Conservation (phyloP, 1,139 yeast genomes). For the Zygosaccharomyces sapae region DNA sequence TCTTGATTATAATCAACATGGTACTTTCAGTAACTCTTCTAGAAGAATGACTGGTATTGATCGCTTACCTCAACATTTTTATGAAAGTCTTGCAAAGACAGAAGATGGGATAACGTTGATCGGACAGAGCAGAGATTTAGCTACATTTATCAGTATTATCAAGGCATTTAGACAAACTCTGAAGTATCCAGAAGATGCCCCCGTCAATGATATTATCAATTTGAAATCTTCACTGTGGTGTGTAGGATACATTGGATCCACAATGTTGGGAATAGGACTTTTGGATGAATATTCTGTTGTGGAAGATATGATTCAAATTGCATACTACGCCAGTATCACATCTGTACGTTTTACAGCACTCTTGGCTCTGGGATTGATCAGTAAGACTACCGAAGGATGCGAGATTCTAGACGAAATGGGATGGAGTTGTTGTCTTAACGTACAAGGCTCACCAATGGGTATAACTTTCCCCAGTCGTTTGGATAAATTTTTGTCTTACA, state of each 20-base stretch:
- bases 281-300: slow-evolving; percentile 60
- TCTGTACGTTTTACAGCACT: slow-evolving; percentile 73
- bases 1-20: slow-evolving; percentile 21
- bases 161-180: slow-evolving; percentile 36
- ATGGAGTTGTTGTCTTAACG: slow-evolving; percentile 63
- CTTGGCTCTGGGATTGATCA: slow-evolving; percentile 69
- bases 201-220: slow-evolving; percentile 37
- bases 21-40: slow-evolving; percentile 3
- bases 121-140: slow-evolving; percentile 46
- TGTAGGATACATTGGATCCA: slow-evolving; percentile 74
- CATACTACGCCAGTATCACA: slow-evolving; percentile 54
- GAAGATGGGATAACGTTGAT: slow-evolving; percentile 67
- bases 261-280: slow-evolving; percentile 61
- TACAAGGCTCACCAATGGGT: slow-evolving; percentile 51
- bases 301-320: slow-evolving; percentile 50
- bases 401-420: slow-evolving; percentile 80
- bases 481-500: slow-evolving; percentile 28
- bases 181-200: slow-evolving; percentile 25
- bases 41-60: slow-evolving; percentile 6
- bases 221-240: slow-evolving; percentile 84
- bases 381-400: slow-evolving; percentile 71
- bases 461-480: slow-evolving; percentile 49
- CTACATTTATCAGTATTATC: slow-evolving; percentile 42
- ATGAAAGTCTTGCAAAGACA: slow-evolving; percentile 74
- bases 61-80: slow-evolving; percentile 60